phyloP scores from a whole-genome alignment of 2,329 filamentous ascomycete genomes.

The Verticillium dahliae region DNA sequence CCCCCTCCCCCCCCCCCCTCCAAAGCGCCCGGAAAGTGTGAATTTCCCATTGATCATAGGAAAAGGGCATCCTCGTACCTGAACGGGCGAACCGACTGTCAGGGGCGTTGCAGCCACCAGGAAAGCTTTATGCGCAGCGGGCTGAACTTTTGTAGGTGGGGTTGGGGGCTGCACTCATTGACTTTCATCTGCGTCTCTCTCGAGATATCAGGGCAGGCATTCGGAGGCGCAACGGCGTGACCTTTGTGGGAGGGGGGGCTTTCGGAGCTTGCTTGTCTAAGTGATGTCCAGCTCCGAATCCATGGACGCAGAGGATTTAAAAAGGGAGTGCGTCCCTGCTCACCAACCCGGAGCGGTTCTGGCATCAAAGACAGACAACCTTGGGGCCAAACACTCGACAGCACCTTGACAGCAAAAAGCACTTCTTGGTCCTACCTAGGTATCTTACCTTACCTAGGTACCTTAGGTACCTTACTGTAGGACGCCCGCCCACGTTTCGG shows the following conservation, averaged over 20 bases:
- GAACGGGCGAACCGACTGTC: background rate
- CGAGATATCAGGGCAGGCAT: background rate
- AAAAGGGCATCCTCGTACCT: background rate
- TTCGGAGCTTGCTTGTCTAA: background rate
- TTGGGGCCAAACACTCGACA: background rate
- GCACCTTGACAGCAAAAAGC: background rate
- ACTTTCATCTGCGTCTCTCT: too few species aligned
- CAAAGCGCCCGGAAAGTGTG: background rate
- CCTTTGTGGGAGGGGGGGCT: background rate
- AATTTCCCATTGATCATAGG: background rate
- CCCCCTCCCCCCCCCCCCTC: background rate
- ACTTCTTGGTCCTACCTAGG: background rate
- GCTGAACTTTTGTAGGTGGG: too few species aligned
- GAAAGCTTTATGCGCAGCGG: background rate
- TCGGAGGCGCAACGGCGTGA: background rate
- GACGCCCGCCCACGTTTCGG: background rate
- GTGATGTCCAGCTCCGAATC: background rate
- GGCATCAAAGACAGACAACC: background rate
- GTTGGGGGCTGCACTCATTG: too few species aligned
- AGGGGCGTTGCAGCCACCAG: background rate
- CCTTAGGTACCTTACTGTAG: too few species aligned
- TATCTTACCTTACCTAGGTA: too few species aligned
- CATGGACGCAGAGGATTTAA: background rate
- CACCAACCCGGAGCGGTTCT: background rate
- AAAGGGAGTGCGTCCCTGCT: background rate